Conservation (phyloP, 129 eudicot genomes). For the Mikania micrantha region DNA sequence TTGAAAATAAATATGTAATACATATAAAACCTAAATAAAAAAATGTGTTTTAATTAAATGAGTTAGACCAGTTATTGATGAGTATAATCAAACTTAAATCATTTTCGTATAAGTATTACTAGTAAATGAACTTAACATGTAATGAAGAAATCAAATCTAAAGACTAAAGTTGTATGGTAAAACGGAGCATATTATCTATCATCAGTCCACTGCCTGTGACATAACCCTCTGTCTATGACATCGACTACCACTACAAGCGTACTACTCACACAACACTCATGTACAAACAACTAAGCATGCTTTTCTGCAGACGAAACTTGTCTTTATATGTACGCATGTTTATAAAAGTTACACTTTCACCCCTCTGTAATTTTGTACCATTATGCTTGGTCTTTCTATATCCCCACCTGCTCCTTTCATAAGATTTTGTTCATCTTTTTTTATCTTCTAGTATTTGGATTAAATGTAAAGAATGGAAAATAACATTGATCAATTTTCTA, state of each 20-base stretch:
- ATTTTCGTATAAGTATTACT: too few relatives aligned
- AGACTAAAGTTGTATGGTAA: background rate
- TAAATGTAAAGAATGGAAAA: background rate
- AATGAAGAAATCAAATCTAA: too few relatives aligned
- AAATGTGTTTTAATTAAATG: too few relatives aligned
- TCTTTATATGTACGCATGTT: slow-evolving; percentile 3
- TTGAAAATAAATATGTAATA: too few relatives aligned
- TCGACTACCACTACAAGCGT: slow-evolving; percentile 18
- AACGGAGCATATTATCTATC: background rate
- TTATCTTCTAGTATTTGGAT: background rate
- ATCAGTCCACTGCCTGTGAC: slow-evolving; percentile 1
- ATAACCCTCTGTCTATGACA: slow-evolving; percentile 18
- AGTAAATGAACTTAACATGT: too few relatives aligned
- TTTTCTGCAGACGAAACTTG: slow-evolving; percentile 7
- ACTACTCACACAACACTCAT: slow-evolving; percentile 14
- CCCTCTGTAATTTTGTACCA: slow-evolving; percentile 19
- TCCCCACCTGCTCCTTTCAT: slow-evolving; percentile 10
- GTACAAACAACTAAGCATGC: slow-evolving; percentile 22
- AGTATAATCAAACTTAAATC: too few relatives aligned
- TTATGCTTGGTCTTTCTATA: slow-evolving; percentile 11
- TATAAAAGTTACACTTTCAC: background rate
- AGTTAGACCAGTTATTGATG: too few relatives aligned
- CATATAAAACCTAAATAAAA: too few relatives aligned
- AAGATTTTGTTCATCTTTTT: background rate
- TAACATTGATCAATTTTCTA: background rate